Conservation (phyloP, 1,139 yeast species). For the Hanseniaspora gamundiae region DNA sequence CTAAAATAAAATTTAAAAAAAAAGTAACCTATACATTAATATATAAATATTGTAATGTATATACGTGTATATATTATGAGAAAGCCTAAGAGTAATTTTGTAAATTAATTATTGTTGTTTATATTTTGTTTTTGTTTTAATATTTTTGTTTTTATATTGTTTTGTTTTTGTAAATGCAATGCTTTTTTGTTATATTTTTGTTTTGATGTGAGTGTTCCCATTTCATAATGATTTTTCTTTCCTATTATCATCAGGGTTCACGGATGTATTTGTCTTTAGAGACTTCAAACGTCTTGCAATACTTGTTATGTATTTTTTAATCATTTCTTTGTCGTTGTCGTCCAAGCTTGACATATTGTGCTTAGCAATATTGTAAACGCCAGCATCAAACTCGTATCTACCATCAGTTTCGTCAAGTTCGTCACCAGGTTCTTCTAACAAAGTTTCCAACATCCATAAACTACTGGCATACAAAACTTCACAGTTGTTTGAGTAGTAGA, state of each 20-base stretch:
- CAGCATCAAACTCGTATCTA: constrained; percentile 10
- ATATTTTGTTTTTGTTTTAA: too few species aligned
- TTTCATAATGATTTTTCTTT: too few species aligned
- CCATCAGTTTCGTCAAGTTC: constrained; percentile 13
- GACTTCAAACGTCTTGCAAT: constrained; percentile 55
- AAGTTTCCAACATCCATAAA: constrained; percentile 88
- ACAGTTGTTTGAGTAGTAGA: neutral
- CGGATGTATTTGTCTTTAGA: neutral
- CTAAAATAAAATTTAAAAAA: too few species aligned
- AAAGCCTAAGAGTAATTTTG: too few species aligned
- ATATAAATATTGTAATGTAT: too few species aligned
- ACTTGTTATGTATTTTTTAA: constrained; percentile 64
- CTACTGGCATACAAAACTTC: constrained; percentile 55
- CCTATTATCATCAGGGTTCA: neutral
- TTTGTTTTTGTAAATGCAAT: too few species aligned
- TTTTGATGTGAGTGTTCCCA: too few species aligned
- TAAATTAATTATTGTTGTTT: too few species aligned
- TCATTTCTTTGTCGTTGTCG: constrained; percentile 57
- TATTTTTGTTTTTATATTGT: too few species aligned
- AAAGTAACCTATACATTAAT: too few species aligned
- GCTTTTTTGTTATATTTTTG: too few species aligned
- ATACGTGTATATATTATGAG: too few species aligned
- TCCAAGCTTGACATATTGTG: constrained; percentile 33
- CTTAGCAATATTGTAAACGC: constrained; percentile 7
- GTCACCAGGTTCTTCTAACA: constrained; percentile 46